Evolutionary conservation across 2,329 filamentous ascomycete species (phyloP).

Genomic region (Arthrobotrys sinensis): DNA sequence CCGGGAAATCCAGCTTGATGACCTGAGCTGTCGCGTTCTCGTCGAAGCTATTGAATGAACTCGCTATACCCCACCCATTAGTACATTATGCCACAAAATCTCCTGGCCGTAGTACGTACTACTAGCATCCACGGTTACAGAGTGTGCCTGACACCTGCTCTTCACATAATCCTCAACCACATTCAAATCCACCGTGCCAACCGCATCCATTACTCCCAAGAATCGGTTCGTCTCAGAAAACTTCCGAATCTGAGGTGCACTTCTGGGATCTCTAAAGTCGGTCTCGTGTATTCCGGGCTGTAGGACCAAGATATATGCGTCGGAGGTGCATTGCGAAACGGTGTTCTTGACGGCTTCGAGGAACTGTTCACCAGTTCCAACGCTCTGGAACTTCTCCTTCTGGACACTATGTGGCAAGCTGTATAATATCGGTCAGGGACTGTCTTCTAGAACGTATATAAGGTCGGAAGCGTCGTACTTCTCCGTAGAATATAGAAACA

Average conservation of each 20-base stretch:
- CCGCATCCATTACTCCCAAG: slow-evolving; percentile 42
- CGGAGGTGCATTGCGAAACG: slow-evolving; percentile 62
- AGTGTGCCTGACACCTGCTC: slow-evolving; percentile 55
- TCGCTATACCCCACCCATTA: slow-evolving; percentile 40
- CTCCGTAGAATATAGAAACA: slow-evolving; percentile 87
- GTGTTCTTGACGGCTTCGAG: slow-evolving; percentile 51
- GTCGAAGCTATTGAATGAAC: slow-evolving; percentile 62
- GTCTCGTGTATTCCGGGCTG: slow-evolving; percentile 63
- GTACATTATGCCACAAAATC: background rate
- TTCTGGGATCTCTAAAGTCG: slow-evolving; percentile 62
- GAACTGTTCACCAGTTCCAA: slow-evolving; percentile 60
- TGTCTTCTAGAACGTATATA: slow-evolving; percentile 35
- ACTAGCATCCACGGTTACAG: slow-evolving; percentile 62
- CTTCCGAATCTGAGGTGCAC: slow-evolving; percentile 54
- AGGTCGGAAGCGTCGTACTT: slow-evolving; percentile 74
- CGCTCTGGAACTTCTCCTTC: slow-evolving; percentile 59
- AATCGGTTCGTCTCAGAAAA: slow-evolving; percentile 43
- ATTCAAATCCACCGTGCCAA: slow-evolving; percentile 53
- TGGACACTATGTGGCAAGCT: slow-evolving; percentile 41
- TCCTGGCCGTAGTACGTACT: slow-evolving; percentile 41
- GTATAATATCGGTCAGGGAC: slow-evolving; percentile 18
- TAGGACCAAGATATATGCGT: slow-evolving; percentile 64
- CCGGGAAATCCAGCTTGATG: slow-evolving; percentile 58
- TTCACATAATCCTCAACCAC: slow-evolving; percentile 54
- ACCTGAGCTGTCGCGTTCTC: slow-evolving; percentile 60